A percentile compares a stretch with the other conserved stretches of the same genome.
Evolutionary conservation across 176 grass and related monocot genomes (phyloP).

Genomic region (Saccharum spontaneum): DNA sequence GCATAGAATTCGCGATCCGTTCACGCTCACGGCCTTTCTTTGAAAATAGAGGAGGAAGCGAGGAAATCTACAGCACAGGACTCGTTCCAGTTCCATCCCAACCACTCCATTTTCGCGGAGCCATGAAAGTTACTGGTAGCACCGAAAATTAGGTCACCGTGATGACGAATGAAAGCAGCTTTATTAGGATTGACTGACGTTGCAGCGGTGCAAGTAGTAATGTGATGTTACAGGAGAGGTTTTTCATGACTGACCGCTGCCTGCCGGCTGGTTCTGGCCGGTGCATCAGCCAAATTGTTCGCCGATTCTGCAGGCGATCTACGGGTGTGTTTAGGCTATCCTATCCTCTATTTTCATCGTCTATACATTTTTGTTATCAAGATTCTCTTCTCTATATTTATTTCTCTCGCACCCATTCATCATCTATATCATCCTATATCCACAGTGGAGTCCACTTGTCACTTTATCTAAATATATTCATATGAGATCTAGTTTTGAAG

Average conservation of each 20-base stretch:
- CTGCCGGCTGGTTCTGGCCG: neutral
- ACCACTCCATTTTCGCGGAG: neutral
- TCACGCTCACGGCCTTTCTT: neutral
- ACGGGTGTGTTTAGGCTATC: no score
- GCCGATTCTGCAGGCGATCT: slow-evolving; percentile 9
- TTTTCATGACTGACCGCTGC: neutral
- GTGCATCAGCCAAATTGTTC: slow-evolving; percentile 14
- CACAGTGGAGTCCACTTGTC: no score
- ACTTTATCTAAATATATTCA: no score
- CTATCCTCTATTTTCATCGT: no score
- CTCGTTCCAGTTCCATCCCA: slow-evolving; percentile 12
- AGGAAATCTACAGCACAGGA: neutral
- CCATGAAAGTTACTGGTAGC: neutral
- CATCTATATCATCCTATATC: no score
- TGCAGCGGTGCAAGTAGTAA: neutral
- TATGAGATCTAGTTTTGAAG: no score
- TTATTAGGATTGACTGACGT: neutral
- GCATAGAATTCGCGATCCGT: neutral
- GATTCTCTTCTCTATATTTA: no score
- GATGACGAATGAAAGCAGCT: neutral
- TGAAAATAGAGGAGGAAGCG: neutral
- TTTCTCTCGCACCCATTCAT: no score
- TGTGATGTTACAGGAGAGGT: slow-evolving; percentile 26
- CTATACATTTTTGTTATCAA: no score
- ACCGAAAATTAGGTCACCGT: neutral